These are phyloP conservation scores for Fusarium sp. DNA, from an alignment of 2,329 filamentous ascomycete species.

Conservation along the genomic window DNA sequence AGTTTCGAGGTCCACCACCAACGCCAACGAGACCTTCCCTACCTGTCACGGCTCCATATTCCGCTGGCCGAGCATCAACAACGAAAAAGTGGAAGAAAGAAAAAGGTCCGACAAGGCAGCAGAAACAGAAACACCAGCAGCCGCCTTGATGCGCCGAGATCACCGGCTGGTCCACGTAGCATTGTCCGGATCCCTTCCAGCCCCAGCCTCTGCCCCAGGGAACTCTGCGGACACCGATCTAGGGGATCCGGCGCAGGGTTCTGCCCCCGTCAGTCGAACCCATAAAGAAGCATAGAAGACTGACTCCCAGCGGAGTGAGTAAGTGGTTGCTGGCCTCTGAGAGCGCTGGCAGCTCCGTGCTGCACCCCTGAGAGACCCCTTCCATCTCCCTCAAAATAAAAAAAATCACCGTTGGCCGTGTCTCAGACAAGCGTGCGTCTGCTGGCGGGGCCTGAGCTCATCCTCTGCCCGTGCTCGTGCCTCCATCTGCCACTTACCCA, in stretches of 20 bases:
- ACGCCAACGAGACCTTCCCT: not conserved
- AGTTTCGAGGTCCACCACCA: not conserved
- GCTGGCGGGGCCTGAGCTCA: constrained; percentile 6
- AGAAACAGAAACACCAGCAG: not conserved
- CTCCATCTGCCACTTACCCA: not conserved
- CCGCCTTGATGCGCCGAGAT: constrained; percentile 6
- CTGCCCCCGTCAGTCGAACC: not conserved
- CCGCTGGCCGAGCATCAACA: not conserved
- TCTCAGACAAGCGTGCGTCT: constrained; percentile 32
- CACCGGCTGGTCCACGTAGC: constrained; percentile 27
- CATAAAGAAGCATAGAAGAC: not conserved
- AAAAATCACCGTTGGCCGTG: not conserved
- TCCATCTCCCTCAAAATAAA: constrained; percentile 39
- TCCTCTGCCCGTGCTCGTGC: not conserved
- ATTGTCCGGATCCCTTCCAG: constrained; percentile 5
- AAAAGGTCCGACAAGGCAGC: not conserved
- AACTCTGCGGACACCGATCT: constrained; percentile 21
- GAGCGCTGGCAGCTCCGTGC: not conserved
- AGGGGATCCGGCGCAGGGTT: constrained; percentile 21
- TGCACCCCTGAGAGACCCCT: constrained; percentile 28
- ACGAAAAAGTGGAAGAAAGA: not conserved
- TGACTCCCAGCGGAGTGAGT: not conserved
- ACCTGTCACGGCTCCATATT: not conserved
- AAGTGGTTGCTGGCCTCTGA: not conserved
- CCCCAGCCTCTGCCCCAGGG: not conserved